Evolutionary conservation across 1,284 basidiomycete species (phyloP).

Genomic region (Tremellales sp.): DNA sequence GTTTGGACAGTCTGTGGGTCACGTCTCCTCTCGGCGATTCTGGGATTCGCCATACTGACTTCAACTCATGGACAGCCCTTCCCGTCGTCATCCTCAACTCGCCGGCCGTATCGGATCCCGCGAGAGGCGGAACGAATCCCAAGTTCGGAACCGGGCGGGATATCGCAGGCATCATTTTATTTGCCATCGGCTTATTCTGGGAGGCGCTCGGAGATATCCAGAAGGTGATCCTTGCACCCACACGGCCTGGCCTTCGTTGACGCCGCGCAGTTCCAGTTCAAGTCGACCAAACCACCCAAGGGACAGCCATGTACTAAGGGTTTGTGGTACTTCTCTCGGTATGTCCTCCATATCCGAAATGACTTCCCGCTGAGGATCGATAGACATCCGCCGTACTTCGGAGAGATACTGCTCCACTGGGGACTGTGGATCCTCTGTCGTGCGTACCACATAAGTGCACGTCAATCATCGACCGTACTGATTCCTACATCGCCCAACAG

Average conservation of each 20-base stretch:
- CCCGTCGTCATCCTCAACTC: conserved; percentile 66
- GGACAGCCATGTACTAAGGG: conserved; percentile 59
- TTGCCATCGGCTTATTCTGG: conserved; percentile 59
- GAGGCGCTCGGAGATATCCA: conserved; percentile 63
- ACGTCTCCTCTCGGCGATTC: background rate
- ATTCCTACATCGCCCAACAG: too few relatives aligned
- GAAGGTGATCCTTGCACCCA: conserved; percentile 52
- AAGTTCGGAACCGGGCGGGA: conserved; percentile 60
- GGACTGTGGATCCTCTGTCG: conserved; percentile 63
- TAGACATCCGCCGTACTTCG: conserved; percentile 67
- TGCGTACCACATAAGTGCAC: conserved; percentile 10
- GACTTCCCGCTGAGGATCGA: conserved; percentile 12
- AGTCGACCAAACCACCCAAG: conserved; percentile 56
- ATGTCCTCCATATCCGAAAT: conserved; percentile 5
- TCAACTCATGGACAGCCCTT: conserved; percentile 43
- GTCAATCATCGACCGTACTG: background rate
- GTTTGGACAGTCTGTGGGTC: conserved; percentile 60
- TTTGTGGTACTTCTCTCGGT: conserved; percentile 37
- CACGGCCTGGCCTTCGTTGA: background rate
- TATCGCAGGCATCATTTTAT: conserved; percentile 65
- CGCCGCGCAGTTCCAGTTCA: conserved; percentile 55
- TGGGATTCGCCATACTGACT: background rate
- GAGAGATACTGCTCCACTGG: conserved; percentile 72
- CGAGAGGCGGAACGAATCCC: conserved; percentile 53
- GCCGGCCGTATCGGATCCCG: conserved; percentile 57